phyloP scores from a whole-genome alignment of 176 grass and related monocot species.

The Musa itinerans region DNA sequence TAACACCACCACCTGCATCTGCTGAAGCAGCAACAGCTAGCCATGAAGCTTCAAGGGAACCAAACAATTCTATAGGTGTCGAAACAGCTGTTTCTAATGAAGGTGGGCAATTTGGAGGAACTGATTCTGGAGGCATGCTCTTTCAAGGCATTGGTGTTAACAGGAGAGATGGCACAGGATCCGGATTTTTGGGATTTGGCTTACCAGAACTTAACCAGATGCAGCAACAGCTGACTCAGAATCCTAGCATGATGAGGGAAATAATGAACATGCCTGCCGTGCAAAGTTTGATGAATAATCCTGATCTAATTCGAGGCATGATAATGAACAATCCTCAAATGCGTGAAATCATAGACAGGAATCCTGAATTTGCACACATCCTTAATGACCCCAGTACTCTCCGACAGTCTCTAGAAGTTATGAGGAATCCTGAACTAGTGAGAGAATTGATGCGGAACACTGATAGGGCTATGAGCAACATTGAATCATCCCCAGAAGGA shows the following conservation, averaged over 20 bases:
- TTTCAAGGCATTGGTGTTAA: conserved; percentile 56
- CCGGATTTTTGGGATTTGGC: conserved; percentile 23
- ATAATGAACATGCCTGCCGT: conserved; percentile 89
- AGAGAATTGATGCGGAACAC: conserved; percentile 98
- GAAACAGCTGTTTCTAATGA: no score
- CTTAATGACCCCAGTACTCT: conserved; percentile 87
- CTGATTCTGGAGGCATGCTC: conserved; percentile 30
- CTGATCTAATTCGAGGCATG: conserved; percentile 82
- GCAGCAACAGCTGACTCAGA: conserved; percentile 85
- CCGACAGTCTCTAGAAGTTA: conserved; percentile 78
- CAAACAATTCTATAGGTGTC: conserved; percentile 38
- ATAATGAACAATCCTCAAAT: conserved; percentile 94
- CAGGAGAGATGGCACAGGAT: conserved; percentile 28
- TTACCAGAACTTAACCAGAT: conserved; percentile 68
- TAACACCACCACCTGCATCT: conserved; percentile 35
- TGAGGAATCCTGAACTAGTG: conserved; percentile 89
- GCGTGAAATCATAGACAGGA: conserved; percentile 79
- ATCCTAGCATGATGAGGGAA: conserved; percentile 86
- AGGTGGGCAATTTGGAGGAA: no score
- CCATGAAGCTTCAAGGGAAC: conserved; percentile 35
- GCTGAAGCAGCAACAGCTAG: conserved; percentile 40
- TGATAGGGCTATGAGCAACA: conserved; percentile 93
- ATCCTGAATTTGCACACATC: conserved; percentile 89
- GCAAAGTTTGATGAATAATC: conserved; percentile 81
- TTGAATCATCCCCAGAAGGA: conserved; percentile 88